Conservation (phyloP, 495 filamentous ascomycete genomes). For the Eremomyces bilateralis region DNA sequence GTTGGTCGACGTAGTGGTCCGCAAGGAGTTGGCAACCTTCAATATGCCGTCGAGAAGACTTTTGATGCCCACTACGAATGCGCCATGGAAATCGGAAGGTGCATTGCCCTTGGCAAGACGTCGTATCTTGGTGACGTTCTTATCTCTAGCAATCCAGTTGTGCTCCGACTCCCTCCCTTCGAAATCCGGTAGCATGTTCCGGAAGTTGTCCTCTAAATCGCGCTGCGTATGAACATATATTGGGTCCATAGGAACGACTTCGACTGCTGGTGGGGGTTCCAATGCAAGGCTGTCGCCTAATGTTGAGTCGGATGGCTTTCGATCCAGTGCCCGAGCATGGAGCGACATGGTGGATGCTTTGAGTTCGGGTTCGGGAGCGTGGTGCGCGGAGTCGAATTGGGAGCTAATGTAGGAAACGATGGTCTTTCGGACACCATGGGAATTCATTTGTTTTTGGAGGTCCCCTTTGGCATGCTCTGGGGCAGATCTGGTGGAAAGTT, state of each 20-base stretch:
- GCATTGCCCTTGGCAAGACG: conserved; percentile 68
- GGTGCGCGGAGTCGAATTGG: conserved; percentile 39
- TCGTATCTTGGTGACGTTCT: conserved; percentile 51
- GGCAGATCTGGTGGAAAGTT: conserved; percentile 32
- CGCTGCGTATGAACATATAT: conserved; percentile 56
- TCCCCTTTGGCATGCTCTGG: conserved; percentile 70
- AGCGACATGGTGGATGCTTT: conserved; percentile 19
- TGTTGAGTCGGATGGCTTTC: conserved; percentile 8
- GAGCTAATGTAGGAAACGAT: conserved; percentile 61
- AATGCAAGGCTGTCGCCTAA: conserved; percentile 16
- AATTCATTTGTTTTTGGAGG: conserved; percentile 58
- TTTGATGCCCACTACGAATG: conserved; percentile 48
- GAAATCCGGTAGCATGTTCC: conserved; percentile 57
- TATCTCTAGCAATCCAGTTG: conserved; percentile 77
- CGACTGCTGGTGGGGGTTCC: conserved; percentile 18
- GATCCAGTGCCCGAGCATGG: conserved; percentile 5
- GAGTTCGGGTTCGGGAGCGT: conserved; percentile 24
- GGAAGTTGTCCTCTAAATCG: conserved; percentile 67
- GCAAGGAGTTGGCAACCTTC: conserved; percentile 64
- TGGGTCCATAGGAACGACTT: conserved; percentile 53
- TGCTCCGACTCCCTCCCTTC: conserved; percentile 78
- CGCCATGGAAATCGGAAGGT: conserved; percentile 46
- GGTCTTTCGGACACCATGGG: conserved; percentile 58
- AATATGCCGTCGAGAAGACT: conserved; percentile 68
- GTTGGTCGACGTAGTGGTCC: conserved; percentile 73